Percentiles rank a stretch among this genome's conserved stretches.
Conservation (phyloP, 805 yeast genomes). For the Kodamaea kaohsiungensis region DNA sequence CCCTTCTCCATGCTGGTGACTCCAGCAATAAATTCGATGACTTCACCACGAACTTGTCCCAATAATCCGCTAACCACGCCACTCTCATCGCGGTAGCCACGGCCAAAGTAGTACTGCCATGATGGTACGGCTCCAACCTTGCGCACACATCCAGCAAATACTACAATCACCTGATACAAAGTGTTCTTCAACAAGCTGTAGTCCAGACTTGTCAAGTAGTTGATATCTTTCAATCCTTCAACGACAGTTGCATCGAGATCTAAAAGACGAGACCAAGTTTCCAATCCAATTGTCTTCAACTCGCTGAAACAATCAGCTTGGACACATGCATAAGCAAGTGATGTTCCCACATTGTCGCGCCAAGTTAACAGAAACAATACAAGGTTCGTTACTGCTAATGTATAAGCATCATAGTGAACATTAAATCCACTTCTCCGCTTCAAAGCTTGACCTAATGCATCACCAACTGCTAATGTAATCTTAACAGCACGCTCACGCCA, state of each 20-base stretch:
- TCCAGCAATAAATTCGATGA: background rate
- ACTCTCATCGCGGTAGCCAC: conserved; percentile 8
- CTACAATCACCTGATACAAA: conserved; percentile 43
- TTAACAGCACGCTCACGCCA: conserved; percentile 44
- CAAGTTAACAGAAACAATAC: conserved; percentile 30
- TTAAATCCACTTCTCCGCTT: conserved; percentile 5
- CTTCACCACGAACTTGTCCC: background rate
- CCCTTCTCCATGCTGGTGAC: background rate
- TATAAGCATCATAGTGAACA: conserved; percentile 23
- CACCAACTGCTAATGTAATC: conserved; percentile 36
- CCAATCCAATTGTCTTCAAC: conserved; percentile 26
- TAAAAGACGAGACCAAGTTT: conserved; percentile 25
- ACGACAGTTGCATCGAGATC: conserved; percentile 10
- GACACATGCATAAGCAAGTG: conserved; percentile 49
- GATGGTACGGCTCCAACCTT: conserved; percentile 26
- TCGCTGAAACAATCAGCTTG: conserved; percentile 50
- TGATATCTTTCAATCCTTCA: conserved; percentile 18
- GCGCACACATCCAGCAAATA: conserved; percentile 25
- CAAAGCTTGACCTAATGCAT: conserved; percentile 28
- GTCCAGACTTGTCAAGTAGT: conserved; percentile 34
- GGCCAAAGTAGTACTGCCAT: conserved; percentile 25
- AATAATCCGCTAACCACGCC: background rate
- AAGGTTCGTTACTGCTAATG: conserved; percentile 37
- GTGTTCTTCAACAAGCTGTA: conserved; percentile 42
- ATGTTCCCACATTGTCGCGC: conserved; percentile 29